Percentiles rank a stretch among this genome's conserved stretches.
These are phyloP conservation scores for Curvularia spicifera DNA, from an alignment of 2,329 filamentous ascomycete species.

Conservation along the genomic window DNA sequence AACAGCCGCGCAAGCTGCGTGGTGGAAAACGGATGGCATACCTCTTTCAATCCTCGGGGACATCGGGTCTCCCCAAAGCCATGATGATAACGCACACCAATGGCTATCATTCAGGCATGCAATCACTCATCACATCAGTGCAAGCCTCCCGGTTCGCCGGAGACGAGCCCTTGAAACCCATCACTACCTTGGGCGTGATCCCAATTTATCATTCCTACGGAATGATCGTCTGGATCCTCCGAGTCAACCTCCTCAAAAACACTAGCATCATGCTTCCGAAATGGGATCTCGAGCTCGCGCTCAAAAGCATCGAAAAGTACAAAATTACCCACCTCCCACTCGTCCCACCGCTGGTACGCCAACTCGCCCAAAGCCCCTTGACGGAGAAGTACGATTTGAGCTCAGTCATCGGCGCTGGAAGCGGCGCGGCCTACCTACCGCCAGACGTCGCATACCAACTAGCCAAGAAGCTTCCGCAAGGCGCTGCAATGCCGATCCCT, in stretches of 20 bases:
- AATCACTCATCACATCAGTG: slow-evolving; percentile 32
- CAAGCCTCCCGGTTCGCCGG: slow-evolving; percentile 31
- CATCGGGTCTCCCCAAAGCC: slow-evolving; percentile 42
- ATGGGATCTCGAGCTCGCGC: slow-evolving; percentile 37
- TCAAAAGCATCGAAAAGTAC: slow-evolving; percentile 38
- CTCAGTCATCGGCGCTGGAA: slow-evolving; percentile 30
- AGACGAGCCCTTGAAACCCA: slow-evolving; percentile 30
- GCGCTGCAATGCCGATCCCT: slow-evolving; percentile 30
- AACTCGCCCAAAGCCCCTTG: slow-evolving; percentile 35
- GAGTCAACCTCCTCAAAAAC: slow-evolving; percentile 32
- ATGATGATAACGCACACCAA: slow-evolving; percentile 45
- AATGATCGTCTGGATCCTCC: slow-evolving; percentile 42
- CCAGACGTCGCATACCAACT: slow-evolving; percentile 39
- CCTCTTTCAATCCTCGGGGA: slow-evolving; percentile 41
- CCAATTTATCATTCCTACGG: slow-evolving; percentile 45
- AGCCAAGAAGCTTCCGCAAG: slow-evolving; percentile 37
- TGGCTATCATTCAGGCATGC: slow-evolving; percentile 35
- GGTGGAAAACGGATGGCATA: slow-evolving; percentile 39
- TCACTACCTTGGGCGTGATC: slow-evolving; percentile 31
- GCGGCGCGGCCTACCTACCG: slow-evolving; percentile 40
- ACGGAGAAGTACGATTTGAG: slow-evolving; percentile 39
- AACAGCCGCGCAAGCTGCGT: slow-evolving; percentile 26
- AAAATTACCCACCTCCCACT: slow-evolving; percentile 35
- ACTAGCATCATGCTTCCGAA: slow-evolving; percentile 37
- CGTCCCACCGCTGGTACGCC: slow-evolving; percentile 38